phyloP scores from a whole-genome alignment of 768 basidiomycete species.

The Chalciporus pseudorubinellus region DNA sequence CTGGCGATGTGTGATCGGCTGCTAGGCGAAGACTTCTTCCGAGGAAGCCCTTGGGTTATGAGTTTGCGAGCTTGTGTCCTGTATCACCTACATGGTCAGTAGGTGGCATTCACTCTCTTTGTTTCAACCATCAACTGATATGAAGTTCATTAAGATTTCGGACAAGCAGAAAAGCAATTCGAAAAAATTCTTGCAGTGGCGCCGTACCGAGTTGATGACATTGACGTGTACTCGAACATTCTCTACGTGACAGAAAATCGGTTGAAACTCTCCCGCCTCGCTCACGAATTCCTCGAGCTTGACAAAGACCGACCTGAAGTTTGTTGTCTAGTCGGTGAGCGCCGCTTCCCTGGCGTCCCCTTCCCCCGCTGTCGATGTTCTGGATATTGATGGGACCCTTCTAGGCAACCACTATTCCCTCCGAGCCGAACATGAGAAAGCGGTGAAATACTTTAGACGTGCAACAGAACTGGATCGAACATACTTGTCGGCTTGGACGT shows the following conservation, averaged over 20 bases:
- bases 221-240: conserved; percentile 96
- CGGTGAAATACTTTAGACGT: conserved; percentile 90
- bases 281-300: conserved; percentile 84
- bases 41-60: conserved; percentile 81
- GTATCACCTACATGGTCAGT: conserved; percentile 86
- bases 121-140: conserved; percentile 2
- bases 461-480: conserved; percentile 94
- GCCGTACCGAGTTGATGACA: conserved; percentile 89
- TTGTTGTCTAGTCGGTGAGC: conserved; percentile 89
- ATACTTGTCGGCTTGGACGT: conserved; percentile 95
- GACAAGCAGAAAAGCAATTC: conserved; percentile 81
- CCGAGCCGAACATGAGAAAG: conserved; percentile 91
- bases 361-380: no score
- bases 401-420: conserved; percentile 97
- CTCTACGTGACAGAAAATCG: conserved; percentile 92
- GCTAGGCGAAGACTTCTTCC: conserved; percentile 68
- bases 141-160: conserved; percentile 62
- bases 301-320: conserved; percentile 96
- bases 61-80: conserved; percentile 80
- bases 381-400: neutral
- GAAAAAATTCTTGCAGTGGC: conserved; percentile 77
- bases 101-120: neutral
- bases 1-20: conserved; percentile 78
- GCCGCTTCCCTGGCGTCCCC: neutral
- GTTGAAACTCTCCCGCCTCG: conserved; percentile 84